Base-by-base conservation (phyloP, 495 filamentous ascomycete genomes). In the Cladorrhinum samala region DNA sequence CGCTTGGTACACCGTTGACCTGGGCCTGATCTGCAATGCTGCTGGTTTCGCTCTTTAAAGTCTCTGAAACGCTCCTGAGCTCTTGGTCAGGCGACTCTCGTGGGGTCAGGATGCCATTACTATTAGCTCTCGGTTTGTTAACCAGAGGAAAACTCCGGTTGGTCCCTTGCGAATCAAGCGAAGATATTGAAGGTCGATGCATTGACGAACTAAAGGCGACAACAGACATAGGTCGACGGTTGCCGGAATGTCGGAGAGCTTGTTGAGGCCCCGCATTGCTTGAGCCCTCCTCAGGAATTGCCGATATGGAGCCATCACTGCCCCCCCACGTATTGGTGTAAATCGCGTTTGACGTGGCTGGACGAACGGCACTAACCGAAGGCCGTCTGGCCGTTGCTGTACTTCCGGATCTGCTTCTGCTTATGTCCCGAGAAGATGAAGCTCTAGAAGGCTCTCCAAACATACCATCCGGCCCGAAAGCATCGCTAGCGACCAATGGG, bases 91-190 rank as follows among this genome's bases (percentile, higher is more conserved):
- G 42, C 20, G 59, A 68, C 18, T 66, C 45, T 21, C 45, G 59
- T 8, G 69, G 73, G 4, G 74, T 72, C 9, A 72, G 52, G 33
- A 72, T 63, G 24, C 72, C 71, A 2, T 60, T 68, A 44, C 70
- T 72, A 42, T 62, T 53, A 13, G 58, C 46, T 6, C 59, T 57
- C 55, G 73, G 65, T 52, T 71, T 75, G 54, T 74, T 76, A 48
- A 79, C 67, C 13, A 80, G 60, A 2, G 76, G 77, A 48, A 82
- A 80, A 61, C 72, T 77, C 54, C 78, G 71, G 33, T 70, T 73
- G 1, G 77, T 79, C 13, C 70, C 73, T 13, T 64, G 68, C 3
- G 74, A 78, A 19, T 72, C 71, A 23, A 78, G 67, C 2, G 77
- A 77, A n/a, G 74, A 69, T 16, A 72, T 52, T 2, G 76, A 80